A percentile compares a stretch with the other conserved stretches of the same genome.
These are phyloP conservation scores for Leccinum boreale DNA, from an alignment of 768 basidiomycete species.

Conservation along the genomic window DNA sequence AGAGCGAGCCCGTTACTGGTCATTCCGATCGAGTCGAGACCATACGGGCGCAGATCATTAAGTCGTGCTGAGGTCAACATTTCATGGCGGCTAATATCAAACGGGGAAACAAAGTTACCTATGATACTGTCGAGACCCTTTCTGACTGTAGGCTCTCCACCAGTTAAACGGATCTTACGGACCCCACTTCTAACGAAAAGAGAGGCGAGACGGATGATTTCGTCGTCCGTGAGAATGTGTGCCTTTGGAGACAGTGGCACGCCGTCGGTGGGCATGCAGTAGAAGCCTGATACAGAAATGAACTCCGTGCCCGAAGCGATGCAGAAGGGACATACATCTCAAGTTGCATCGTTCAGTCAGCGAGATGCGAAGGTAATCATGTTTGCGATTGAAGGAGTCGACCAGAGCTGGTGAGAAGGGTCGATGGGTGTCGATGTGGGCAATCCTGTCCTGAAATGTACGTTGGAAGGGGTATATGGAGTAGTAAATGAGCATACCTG, in stretches of 20 bases:
- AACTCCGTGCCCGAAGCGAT: not conserved
- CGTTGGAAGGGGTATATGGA: not conserved
- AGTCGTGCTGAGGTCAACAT: slow-evolving; percentile 46
- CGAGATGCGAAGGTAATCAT: slow-evolving; percentile 87
- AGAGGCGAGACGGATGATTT: slow-evolving; percentile 67
- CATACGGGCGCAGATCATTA: slow-evolving; percentile 55
- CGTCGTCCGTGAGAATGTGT: slow-evolving; percentile 71
- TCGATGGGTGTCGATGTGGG: slow-evolving; percentile 45
- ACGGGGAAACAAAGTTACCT: slow-evolving; percentile 37
- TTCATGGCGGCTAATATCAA: not conserved
- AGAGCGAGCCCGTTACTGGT: slow-evolving; percentile 81
- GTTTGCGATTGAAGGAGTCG: slow-evolving; percentile 65
- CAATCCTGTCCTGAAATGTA: slow-evolving; percentile 49
- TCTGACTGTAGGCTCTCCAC: slow-evolving; percentile 84
- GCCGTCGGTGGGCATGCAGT: slow-evolving; percentile 87
- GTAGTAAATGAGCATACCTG: slow-evolving; percentile 15
- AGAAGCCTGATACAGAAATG: slow-evolving; percentile 57
- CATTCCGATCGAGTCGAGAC: slow-evolving; percentile 77
- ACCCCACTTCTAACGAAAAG: slow-evolving; percentile 82
- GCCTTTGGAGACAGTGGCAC: slow-evolving; percentile 67
- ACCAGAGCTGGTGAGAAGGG: slow-evolving; percentile 53
- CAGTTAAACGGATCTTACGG: slow-evolving; percentile 84
- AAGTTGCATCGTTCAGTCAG: slow-evolving; percentile 87
- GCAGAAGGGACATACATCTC: slow-evolving; percentile 51
- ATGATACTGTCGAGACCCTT: slow-evolving; percentile 72